Conservation (phyloP, 768 basidiomycete genomes). For the Lentinula raphanica region DNA sequence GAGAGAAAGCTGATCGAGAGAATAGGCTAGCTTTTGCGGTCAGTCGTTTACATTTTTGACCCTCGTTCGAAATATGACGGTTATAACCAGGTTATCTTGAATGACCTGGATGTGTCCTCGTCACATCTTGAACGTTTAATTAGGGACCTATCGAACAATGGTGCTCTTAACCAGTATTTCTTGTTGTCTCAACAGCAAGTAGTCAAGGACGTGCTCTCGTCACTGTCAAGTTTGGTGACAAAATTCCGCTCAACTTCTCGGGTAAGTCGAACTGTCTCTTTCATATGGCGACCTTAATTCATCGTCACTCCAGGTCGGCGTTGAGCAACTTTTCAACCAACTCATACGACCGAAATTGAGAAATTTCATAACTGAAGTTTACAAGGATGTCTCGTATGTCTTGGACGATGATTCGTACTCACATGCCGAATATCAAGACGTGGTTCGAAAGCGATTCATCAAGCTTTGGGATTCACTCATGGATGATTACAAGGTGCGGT, state of each 20-base stretch:
- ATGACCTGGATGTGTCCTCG: slow-evolving; percentile 90
- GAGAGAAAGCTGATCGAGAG: slow-evolving; percentile 79
- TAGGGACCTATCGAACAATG: slow-evolving; percentile 53
- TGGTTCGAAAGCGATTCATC: slow-evolving; percentile 85
- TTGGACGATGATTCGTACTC: slow-evolving; percentile 87
- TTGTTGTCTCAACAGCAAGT: slow-evolving; percentile 46
- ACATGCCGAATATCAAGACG: slow-evolving; percentile 78
- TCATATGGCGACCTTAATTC: background rate
- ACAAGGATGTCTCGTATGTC: slow-evolving; percentile 84
- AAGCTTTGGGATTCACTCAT: slow-evolving; percentile 83
- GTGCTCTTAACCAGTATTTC: slow-evolving; percentile 64
- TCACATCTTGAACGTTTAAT: slow-evolving; percentile 83
- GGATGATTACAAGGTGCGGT: slow-evolving; percentile 78
- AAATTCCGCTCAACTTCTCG: slow-evolving; percentile 72
- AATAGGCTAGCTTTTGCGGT: slow-evolving; percentile 79
- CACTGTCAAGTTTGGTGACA: slow-evolving; percentile 47
- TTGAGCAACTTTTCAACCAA: slow-evolving; percentile 96
- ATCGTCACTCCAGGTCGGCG: slow-evolving; percentile 49
- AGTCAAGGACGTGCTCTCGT: slow-evolving; percentile 43
- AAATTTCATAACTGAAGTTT: slow-evolving; percentile 78
- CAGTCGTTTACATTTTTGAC: slow-evolving; percentile 25
- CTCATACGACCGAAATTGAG: slow-evolving; percentile 84
- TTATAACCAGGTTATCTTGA: slow-evolving; percentile 66
- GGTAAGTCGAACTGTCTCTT: slow-evolving; percentile 35
- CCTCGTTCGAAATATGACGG: background rate